These are phyloP conservation scores for Podospora pseudopauciseta DNA, from an alignment of 495 filamentous ascomycete species.

Conservation along the genomic window DNA sequence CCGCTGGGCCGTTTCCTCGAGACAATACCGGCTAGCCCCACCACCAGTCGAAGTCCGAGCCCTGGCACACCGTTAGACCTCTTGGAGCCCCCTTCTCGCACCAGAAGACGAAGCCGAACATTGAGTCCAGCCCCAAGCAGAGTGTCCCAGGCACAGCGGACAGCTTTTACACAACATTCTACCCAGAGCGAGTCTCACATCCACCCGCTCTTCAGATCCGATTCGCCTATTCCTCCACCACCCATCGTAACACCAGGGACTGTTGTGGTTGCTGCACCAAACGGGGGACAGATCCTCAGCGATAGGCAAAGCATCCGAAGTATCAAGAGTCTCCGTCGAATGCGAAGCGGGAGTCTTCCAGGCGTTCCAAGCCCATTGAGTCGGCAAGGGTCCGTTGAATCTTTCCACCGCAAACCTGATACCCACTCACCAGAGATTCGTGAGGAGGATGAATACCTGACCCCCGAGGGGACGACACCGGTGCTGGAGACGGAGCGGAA, in stretches of 20 bases:
- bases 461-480: not conserved
- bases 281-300: constrained; percentile 63
- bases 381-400: constrained; percentile 49
- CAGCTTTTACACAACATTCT: constrained; percentile 34
- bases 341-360: constrained; percentile 61
- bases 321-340: constrained; percentile 52
- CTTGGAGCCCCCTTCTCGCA: constrained; percentile 25
- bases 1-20: constrained; percentile 47
- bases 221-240: constrained; percentile 67
- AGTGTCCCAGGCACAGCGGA: constrained; percentile 27
- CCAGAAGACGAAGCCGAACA: constrained; percentile 40
- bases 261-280: constrained; percentile 65
- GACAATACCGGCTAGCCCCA: constrained; percentile 58
- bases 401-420: constrained; percentile 32
- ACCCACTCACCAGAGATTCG: constrained; percentile 29
- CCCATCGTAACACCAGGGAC: constrained; percentile 66
- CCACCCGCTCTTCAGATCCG: constrained; percentile 78
- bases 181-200: constrained; percentile 66
- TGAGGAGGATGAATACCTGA: constrained; percentile 30
- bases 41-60: constrained; percentile 48
- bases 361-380: constrained; percentile 51
- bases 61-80: constrained; percentile 45
- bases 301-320: constrained; percentile 50
- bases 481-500: constrained; percentile 31
- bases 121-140: constrained; percentile 39